Base-by-base conservation (phyloP, 2,329 filamentous ascomycete species). In the Monosporascus sp. region DNA sequence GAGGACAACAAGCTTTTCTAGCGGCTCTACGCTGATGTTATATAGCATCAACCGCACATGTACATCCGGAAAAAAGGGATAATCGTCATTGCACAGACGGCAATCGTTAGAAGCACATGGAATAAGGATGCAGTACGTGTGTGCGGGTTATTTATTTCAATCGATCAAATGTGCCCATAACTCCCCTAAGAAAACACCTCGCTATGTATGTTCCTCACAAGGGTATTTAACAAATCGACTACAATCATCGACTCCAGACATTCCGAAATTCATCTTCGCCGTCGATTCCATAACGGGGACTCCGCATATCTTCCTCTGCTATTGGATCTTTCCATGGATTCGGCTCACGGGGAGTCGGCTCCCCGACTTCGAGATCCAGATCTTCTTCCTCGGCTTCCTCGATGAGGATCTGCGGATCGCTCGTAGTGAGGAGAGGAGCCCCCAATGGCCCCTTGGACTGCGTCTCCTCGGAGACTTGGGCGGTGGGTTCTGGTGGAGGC, bases 261-360 rank as follows among this genome's bases (percentile, higher is more conserved):
- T 78, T 78, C 20, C 68, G 67, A 55, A 77, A 78, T 52, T 74
- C 76, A 3, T 77, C 75, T 27, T 67, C 66, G n/a, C 68, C 59
- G 2, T 71, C 56, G 17, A 52, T 44, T 17, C 52, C 54, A 36
- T 55, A 59, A 24, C 53, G 44, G 11, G 61, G 62, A 9, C 55
- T 56, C 3, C 47, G 56, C 3, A 51, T 38, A 5, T 51, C 24
- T 3, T 55, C 49, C 1, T 27, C 20, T 4, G 27, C 40, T 22
- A 38, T 27, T 9, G 43, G 31, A 6, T 55, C 44, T n/a, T 52
- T 19, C 56, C 53, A 58, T 50, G 36, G 51, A 40, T 44, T 50
- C 6, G 54, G 49, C n/a, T 59, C 59, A 16, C 68, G 65, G 14
- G 60, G 60, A 34, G 61, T 63, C 19, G 56, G 37, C 17, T 64